Evolutionary conservation across 2,329 filamentous ascomycete species (phyloP), one percentile per base, ranked within the genome.

Genomic region (Hypoxylon sp.): DNA sequence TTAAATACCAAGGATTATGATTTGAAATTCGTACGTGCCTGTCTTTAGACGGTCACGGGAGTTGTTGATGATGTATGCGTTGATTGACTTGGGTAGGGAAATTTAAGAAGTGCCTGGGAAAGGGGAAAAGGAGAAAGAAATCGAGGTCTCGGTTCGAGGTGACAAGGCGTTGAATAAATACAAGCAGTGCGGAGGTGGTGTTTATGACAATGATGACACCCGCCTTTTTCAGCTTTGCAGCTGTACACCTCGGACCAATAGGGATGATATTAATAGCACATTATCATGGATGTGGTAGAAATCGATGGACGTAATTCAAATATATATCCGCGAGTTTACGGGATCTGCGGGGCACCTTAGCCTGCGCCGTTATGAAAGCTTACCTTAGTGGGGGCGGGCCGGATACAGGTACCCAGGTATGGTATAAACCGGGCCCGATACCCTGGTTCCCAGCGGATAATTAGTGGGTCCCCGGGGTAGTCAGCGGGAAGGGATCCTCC

Each of bases 151-250:
- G 9, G 21, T 48, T 48, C 21, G 23, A 48, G 21, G 45, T 48
- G 45, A 21, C 11, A 48, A 48, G 19, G 45, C 19, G 6, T 21
- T 48, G 21, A 48, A 48, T 48, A 48, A 48, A 48, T 48, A 48
- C 11, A n/a, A 11, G 45, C 45, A 6, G 28, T 25, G 45, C 45
- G 1, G 45, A 14, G 45, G 21, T 28, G 21, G 45, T 5, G 25
- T 21, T 48, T 48, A 48, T 21, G 21, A 48, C 45, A n/a, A 48
- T 48, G 45, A 48, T 48, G 21, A 48, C 45, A 48, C 45, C 23
- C 45, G 45, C n/a, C 45, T 48, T 48, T n/a, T n/a, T n/a, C 45
- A 48, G 45, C 45, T 48, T 28, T 25, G 45, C 45, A 25, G 45
- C 45, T 28, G 14, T 48, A 48, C 21, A 28, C n/a, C n/a, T n/a